phyloP scores from a whole-genome alignment of 768 basidiomycete genomes.

The Filobasidium wieringae region DNA sequence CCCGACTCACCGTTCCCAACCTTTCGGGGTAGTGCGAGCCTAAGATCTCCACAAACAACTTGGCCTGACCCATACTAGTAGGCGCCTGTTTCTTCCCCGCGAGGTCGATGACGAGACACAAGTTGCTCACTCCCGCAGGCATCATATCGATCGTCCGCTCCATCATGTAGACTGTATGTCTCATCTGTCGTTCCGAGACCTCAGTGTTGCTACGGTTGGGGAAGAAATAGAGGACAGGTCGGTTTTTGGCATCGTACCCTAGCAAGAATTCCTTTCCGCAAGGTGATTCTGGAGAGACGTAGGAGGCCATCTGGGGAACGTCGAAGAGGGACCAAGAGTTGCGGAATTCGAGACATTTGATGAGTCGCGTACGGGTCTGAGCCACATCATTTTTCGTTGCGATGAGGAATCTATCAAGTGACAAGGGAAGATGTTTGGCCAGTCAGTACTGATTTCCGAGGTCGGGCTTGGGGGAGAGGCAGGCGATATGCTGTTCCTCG shows the following conservation, averaged over 20 bases:
- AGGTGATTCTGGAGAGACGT: slow-evolving; percentile 1
- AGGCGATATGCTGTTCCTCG: too few relatives aligned
- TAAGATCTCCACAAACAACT: slow-evolving; percentile 6
- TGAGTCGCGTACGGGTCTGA: background rate
- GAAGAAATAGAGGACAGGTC: slow-evolving; percentile 11
- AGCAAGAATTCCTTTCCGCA: slow-evolving; percentile 11
- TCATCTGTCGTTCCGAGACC: slow-evolving; percentile 7
- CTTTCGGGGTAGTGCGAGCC: slow-evolving; percentile 14
- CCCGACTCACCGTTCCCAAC: slow-evolving; percentile 4
- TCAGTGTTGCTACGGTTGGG: slow-evolving; percentile 15
- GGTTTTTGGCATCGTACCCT: background rate
- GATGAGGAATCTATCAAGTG: slow-evolving; percentile 16
- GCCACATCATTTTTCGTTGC: slow-evolving; percentile 11
- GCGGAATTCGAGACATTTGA: slow-evolving; percentile 10
- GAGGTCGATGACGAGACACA: slow-evolving; percentile 16
- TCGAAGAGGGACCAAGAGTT: background rate
- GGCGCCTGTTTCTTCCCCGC: slow-evolving; percentile 13
- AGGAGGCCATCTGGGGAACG: background rate
- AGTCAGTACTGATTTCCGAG: too few relatives aligned
- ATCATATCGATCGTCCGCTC: slow-evolving; percentile 15
- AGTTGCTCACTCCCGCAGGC: slow-evolving; percentile 12
- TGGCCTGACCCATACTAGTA: slow-evolving; percentile 5
- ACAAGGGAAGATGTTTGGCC: too few relatives aligned
- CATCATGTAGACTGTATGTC: slow-evolving; percentile 15
- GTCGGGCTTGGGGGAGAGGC: too few relatives aligned